These are phyloP conservation scores for Scopulariopsis brevicaulis DNA, from an alignment of 2,329 filamentous ascomycete species.

Conservation along the genomic window DNA sequence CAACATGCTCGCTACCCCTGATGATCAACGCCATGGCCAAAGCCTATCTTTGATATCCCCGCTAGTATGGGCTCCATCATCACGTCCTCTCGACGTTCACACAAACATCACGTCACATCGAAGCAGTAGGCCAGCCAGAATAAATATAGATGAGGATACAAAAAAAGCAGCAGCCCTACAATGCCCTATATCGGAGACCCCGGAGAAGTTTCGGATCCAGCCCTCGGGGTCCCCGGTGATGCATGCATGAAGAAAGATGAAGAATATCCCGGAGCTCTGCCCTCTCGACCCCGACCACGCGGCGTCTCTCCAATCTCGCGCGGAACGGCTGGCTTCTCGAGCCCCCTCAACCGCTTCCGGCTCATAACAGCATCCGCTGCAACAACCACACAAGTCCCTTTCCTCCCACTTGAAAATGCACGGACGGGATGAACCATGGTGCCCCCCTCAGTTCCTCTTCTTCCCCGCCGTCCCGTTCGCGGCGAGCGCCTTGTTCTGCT, in stretches of 20 bases:
- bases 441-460: neutral
- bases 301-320: neutral
- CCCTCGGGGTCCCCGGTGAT: neutral
- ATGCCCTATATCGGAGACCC: neutral
- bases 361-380: neutral
- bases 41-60: too few relatives aligned
- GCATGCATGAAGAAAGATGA: neutral
- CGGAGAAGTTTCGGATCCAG: neutral
- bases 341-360: neutral
- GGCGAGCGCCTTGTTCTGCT: slow-evolving; percentile 30
- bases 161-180: neutral
- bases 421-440: too few relatives aligned
- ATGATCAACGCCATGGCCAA: too few relatives aligned
- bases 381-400: neutral
- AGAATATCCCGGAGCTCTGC: neutral
- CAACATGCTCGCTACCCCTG: too few relatives aligned
- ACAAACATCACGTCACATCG: too few relatives aligned
- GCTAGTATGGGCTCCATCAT: too few relatives aligned
- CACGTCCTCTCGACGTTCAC: too few relatives aligned
- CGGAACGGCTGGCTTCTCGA: neutral
- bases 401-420: neutral
- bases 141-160: neutral
- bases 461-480: neutral
- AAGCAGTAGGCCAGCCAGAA: neutral
- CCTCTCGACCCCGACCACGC: neutral